phyloP scores from a whole-genome alignment of 2,329 filamentous ascomycete genomes.

The Diaporthe caulivora region DNA sequence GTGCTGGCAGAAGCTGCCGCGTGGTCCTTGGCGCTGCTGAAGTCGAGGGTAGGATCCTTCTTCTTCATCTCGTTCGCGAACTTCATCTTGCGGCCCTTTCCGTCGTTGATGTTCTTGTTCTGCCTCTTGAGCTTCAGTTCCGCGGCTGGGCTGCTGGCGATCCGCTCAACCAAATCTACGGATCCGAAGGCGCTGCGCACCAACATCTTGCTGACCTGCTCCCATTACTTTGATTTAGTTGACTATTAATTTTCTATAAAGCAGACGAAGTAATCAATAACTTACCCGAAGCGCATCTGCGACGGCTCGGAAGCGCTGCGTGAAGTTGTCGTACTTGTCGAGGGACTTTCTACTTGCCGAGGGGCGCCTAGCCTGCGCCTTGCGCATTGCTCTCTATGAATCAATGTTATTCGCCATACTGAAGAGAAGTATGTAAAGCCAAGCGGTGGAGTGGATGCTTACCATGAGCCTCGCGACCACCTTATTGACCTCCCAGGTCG shows the following conservation, averaged over 20 bases:
- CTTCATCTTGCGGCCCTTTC: not conserved
- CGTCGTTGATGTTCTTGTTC: not conserved
- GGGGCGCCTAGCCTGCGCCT: not conserved
- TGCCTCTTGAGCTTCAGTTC: not conserved
- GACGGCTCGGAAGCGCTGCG: not conserved
- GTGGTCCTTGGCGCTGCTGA: no score
- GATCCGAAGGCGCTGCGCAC: not conserved
- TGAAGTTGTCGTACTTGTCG: not conserved
- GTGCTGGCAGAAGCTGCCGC: not conserved
- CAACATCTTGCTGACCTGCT: not conserved
- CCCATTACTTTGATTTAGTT: not conserved
- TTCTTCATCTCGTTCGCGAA: not conserved
- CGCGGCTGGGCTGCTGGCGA: not conserved
- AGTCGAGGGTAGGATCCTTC: not conserved
- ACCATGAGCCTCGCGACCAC: not conserved
- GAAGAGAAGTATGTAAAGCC: fast-evolving
- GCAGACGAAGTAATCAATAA: no score
- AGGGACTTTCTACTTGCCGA: not conserved
- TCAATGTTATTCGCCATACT: no score
- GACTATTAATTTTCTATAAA: fast-evolving
- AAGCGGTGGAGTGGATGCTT: no score
- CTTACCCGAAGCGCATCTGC: not conserved
- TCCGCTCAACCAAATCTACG: not conserved
- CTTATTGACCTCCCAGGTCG: not conserved
- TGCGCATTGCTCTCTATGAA: not conserved